Conservation (phyloP, 129 eudicot species). For the Smallanthus sonchifolius region DNA sequence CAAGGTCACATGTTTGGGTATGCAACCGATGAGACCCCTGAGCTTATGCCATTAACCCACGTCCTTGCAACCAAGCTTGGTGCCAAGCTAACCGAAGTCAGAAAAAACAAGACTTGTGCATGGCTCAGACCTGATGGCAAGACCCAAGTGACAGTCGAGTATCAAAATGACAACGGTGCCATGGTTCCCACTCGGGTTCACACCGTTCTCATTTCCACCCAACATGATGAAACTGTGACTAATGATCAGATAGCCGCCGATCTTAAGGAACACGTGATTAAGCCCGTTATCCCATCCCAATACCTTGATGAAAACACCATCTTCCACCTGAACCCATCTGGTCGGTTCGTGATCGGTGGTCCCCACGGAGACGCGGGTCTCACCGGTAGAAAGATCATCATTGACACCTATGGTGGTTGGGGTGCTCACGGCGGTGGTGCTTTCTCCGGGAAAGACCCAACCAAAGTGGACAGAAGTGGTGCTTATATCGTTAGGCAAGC, state of each 20-base stretch:
- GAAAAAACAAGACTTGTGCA: slow-evolving; percentile 2
- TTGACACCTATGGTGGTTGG: slow-evolving; percentile 5
- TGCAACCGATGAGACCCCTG: slow-evolving; percentile 50
- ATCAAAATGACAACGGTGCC: neutral
- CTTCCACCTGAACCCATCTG: slow-evolving; percentile 2
- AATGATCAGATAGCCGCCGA: slow-evolving; percentile 4
- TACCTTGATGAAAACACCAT: slow-evolving; percentile 11
- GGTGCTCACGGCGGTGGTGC: slow-evolving; percentile 8
- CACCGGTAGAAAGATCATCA: slow-evolving; percentile 8
- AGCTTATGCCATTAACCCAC: slow-evolving; percentile 56
- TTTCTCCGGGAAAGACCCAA: slow-evolving; percentile 8
- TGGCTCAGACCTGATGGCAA: slow-evolving; percentile 12
- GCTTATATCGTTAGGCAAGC: slow-evolving; percentile 8
- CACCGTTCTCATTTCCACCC: slow-evolving; percentile 12
- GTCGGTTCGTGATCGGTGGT: slow-evolving; percentile 2
- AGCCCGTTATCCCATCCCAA: slow-evolving; percentile 13
- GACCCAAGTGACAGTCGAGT: slow-evolving; percentile 5
- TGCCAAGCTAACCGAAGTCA: slow-evolving; percentile 1
- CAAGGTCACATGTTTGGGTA: slow-evolving; percentile 14
- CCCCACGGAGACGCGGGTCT: slow-evolving; percentile 11
- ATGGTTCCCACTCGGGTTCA: slow-evolving; percentile 8
- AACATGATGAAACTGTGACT: slow-evolving; percentile 12
- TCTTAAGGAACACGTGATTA: slow-evolving; percentile 8
- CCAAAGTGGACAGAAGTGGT: slow-evolving; percentile 9
- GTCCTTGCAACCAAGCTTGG: slow-evolving; percentile 69